Conservation (phyloP, 192 early-diverging fungal genomes). For the Paraglomus brasilianum region DNA sequence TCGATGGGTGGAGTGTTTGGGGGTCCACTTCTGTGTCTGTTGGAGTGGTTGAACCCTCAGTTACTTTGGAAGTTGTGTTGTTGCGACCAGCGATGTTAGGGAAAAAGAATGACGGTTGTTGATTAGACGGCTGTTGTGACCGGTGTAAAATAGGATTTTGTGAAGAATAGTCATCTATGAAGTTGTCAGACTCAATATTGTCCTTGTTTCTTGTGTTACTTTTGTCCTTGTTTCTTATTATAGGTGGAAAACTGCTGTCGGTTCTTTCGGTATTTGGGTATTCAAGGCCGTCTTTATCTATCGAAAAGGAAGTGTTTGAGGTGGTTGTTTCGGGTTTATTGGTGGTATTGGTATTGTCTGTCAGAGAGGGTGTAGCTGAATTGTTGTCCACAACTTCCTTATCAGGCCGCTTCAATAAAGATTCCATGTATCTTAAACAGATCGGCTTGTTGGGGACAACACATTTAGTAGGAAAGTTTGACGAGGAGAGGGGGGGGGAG, state of each 20-base stretch:
- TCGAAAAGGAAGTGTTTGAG: background rate
- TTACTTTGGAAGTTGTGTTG: background rate
- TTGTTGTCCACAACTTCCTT: constrained; percentile 20
- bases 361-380: constrained; percentile 12
- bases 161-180: constrained; percentile 19
- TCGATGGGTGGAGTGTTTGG: background rate
- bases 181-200: constrained; percentile 21
- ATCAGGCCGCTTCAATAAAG: background rate
- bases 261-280: background rate
- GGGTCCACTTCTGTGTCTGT: constrained; percentile 16
- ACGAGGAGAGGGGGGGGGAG: background rate
- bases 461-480: constrained; percentile 24
- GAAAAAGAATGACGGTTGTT: constrained; percentile 19
- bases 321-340: constrained; percentile 6
- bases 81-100: constrained; percentile 1
- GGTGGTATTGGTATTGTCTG: background rate
- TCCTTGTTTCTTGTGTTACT: constrained; percentile 24
- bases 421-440: constrained; percentile 29
- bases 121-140: constrained; percentile 15
- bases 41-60: background rate
- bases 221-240: constrained; percentile 26
- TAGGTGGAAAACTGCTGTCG: constrained; percentile 11
- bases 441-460: constrained; percentile 15
- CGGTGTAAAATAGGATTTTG: background rate
- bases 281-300: constrained; percentile 11